A percentile compares a stretch with the other conserved stretches of the same genome.
Conservation (phyloP, 768 basidiomycete species). For the Megacollybia marginata region DNA sequence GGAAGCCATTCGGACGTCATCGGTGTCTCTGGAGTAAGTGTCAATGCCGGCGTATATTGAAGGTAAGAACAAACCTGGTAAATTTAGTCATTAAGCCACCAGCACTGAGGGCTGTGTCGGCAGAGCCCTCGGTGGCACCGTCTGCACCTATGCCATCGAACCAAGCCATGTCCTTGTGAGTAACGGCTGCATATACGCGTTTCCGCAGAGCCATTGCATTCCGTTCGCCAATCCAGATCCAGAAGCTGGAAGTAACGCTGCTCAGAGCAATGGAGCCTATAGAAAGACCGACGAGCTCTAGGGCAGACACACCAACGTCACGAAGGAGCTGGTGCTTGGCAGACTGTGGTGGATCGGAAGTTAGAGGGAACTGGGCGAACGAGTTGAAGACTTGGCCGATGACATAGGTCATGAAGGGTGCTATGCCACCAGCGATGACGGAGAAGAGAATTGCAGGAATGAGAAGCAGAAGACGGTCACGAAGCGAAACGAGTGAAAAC, state of each 20-base stretch:
- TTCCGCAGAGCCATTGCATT: slow-evolving; percentile 64
- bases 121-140: slow-evolving; percentile 33
- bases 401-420: slow-evolving; percentile 82
- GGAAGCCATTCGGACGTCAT: slow-evolving; percentile 82
- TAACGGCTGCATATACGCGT: slow-evolving; percentile 62
- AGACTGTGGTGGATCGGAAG: slow-evolving; percentile 21
- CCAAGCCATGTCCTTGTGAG: slow-evolving; percentile 77
- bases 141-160: slow-evolving; percentile 75
- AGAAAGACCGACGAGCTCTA: slow-evolving; percentile 63
- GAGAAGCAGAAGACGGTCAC: slow-evolving; percentile 50
- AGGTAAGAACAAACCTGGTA: slow-evolving; percentile 45
- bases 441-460: slow-evolving; percentile 61
- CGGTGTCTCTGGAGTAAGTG: slow-evolving; percentile 66
- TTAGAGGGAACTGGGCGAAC: slow-evolving; percentile 50
- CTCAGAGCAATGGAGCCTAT: slow-evolving; percentile 62
- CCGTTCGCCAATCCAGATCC: slow-evolving; percentile 85
- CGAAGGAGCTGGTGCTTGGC: slow-evolving; percentile 47
- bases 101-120: slow-evolving; percentile 53
- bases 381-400: slow-evolving; percentile 72
- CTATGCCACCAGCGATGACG: slow-evolving; percentile 60
- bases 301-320: slow-evolving; percentile 50
- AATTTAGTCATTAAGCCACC: slow-evolving; percentile 94
- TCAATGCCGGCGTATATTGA: background rate
- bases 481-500: slow-evolving; percentile 56
- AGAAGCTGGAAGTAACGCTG: slow-evolving; percentile 68